Base-by-base conservation (phyloP, 371 early-diverging fungal genomes). In the Lichtheimia corymbifera region DNA sequence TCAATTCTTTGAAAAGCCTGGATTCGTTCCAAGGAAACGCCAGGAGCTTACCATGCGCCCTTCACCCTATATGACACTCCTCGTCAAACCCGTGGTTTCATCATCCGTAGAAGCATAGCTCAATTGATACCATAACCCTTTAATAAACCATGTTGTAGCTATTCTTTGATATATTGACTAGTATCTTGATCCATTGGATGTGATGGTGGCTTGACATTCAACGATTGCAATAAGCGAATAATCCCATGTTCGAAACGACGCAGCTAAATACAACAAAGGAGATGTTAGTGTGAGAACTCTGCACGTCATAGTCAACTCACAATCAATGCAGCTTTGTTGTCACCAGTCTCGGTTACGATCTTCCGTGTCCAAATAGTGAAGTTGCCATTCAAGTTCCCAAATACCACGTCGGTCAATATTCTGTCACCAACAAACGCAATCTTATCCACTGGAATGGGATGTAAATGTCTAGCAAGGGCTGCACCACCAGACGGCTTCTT, bases 341-440 rank as follows among this genome's bases (percentile, higher is more conserved):
- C 97, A 0, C 91, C 89, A 59, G 88, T 62, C 47, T 82, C 83
- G 0, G 91, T 85, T 22, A 95, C 73, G 4, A 93, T 83, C n/a
- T 89, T 66, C 1, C 64, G 73, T 1, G 88, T 88, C 72, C 91
- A 84, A 18, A 96, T 86, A 0, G 93, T 88, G 14, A 84, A 50
- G 67, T 91, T 84, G 35, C 93, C 94, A 40, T 84, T 78, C 40
- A 77, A 64, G 62, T 95, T 94, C 1, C 91, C 97, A 83, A 90
- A 90, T 5, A 93, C 76, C 0, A 96, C 76, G 62, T 97, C 97
- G 0, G 97, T 97, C 22, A 93, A 64, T 17, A 95, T 72, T 2
- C 97, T 86, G 65, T 97, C 97, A 6, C 97, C 97, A 0, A 94
- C 89, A 52, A 96, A 83, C 0, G 88, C 93, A 9, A 92, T 79